Evolutionary conservation across 2,329 filamentous ascomycete species (phyloP).

Genomic region (Talaromyces atroroseus): DNA sequence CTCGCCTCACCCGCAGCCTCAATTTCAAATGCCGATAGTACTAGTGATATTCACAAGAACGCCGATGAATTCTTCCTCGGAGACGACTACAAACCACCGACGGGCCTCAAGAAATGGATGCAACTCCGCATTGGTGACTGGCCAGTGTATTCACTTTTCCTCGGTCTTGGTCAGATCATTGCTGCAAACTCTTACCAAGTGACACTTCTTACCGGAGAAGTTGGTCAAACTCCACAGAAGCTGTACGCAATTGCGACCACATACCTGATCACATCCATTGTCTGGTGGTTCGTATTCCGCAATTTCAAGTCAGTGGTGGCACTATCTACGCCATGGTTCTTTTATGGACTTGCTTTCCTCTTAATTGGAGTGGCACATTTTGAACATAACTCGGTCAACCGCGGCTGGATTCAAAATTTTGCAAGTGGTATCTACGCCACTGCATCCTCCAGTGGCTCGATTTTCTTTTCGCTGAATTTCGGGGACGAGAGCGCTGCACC

Average conservation of each 20-base stretch:
- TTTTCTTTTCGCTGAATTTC: slow-evolving; percentile 65
- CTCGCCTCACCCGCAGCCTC: slow-evolving; percentile 33
- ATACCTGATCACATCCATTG: slow-evolving; percentile 52
- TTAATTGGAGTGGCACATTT: slow-evolving; percentile 60
- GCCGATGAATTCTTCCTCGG: slow-evolving; percentile 55
- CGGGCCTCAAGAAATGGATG: slow-evolving; percentile 51
- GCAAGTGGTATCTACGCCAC: slow-evolving; percentile 58
- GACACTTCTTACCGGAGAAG: slow-evolving; percentile 59
- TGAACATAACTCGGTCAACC: slow-evolving; percentile 31
- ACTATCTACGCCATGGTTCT: slow-evolving; percentile 56
- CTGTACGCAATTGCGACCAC: slow-evolving; percentile 57
- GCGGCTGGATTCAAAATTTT: slow-evolving; percentile 55
- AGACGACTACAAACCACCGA: slow-evolving; percentile 52
- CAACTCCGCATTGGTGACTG: slow-evolving; percentile 57
- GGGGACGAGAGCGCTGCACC: slow-evolving; percentile 59
- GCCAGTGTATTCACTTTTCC: slow-evolving; percentile 58
- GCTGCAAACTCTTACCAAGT: slow-evolving; percentile 64
- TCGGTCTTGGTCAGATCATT: slow-evolving; percentile 59
- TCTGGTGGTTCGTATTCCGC: slow-evolving; percentile 62
- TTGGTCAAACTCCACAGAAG: slow-evolving; percentile 54
- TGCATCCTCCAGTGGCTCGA: slow-evolving; percentile 57
- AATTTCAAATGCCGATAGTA: slow-evolving; percentile 37
- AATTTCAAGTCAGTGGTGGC: slow-evolving; percentile 52
- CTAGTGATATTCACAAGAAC: slow-evolving; percentile 31
- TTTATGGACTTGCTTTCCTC: slow-evolving; percentile 60